Percentiles rank a stretch among this genome's conserved stretches.
These are phyloP conservation scores for Podospora pseudocomata DNA, from an alignment of 495 filamentous ascomycete genomes.

Conservation along the genomic window DNA sequence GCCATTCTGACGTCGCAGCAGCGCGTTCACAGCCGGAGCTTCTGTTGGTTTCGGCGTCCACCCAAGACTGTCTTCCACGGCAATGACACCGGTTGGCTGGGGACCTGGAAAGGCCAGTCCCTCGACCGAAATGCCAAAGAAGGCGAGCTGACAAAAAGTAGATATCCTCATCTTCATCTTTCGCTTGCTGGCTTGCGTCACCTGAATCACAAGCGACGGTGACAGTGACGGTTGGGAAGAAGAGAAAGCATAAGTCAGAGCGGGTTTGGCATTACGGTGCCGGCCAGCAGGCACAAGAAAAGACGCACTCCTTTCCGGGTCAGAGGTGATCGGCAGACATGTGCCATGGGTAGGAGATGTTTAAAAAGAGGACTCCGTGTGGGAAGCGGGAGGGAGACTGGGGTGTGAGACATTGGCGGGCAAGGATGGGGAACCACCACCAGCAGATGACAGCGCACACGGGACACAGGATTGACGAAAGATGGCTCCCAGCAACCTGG, in stretches of 20 bases:
- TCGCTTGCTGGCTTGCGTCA: constrained; percentile 5
- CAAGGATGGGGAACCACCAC: too few relatives aligned
- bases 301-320: background rate
- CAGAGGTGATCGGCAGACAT: background rate
- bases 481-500: background rate
- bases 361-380: background rate
- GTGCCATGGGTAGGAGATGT: background rate
- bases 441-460: background rate
- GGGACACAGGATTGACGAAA: background rate
- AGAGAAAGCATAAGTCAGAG: background rate
- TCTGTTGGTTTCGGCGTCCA: constrained; percentile 33
- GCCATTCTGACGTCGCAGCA: constrained; percentile 31
- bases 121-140: constrained; percentile 33
- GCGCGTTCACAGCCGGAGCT: constrained; percentile 29
- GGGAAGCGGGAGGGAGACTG: background rate
- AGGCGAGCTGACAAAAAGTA: constrained; percentile 20
- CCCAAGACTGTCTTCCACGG: constrained; percentile 16
- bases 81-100: constrained; percentile 25
- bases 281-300: background rate
- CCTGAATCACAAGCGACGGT: background rate
- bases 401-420: constrained; percentile 9
- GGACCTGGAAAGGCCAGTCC: constrained; percentile 37
- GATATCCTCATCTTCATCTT: constrained; percentile 10
- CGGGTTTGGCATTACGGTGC: too few relatives aligned
- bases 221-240: background rate